Base-by-base conservation (phyloP, 805 yeast genomes). In the Saturnispora gosingensis region DNA sequence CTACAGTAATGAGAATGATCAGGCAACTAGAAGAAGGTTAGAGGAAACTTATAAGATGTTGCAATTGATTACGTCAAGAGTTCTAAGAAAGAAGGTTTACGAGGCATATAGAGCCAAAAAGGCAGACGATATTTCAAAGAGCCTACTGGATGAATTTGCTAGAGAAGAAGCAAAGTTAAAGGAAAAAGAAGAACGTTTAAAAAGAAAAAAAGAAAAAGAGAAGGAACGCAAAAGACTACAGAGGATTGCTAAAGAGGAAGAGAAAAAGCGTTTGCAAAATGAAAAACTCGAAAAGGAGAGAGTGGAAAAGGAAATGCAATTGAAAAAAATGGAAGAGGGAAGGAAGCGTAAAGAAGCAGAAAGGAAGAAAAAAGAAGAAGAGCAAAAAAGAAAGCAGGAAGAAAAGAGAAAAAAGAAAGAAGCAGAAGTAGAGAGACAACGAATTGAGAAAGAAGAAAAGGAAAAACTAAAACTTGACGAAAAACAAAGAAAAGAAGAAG, bases 21-120 rank as follows among this genome's bases (percentile, higher is more conserved):
- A 61, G 64, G 80, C 75, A 54, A 83, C 82, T 49, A 84, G 80
- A 54, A 70, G 74, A 64, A 75, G 89, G 48, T 68, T 86, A 60
- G 83, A 80, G 59, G 95, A 89, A 67, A 83, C 91, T 11, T 83
- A 90, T 38, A 80, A 85, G 25, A 76, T 88, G 73, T 76, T 90
- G 55, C 88, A 87, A 59, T 74, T 86, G 49, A 85, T 88, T 51
- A 86, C 90, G 1, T 83, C 93, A 4, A 80, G 87, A 49, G 73
- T 88, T 62, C 76, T 90, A 58, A 87, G 85, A 60, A 82, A 80
- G 57, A 76, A 88, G 44, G 77, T 90, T 32, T 72, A 85, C 60
- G 79, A 76, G 30, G 87, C 95, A 0, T 89, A 83, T 62, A 85
- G 85, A 55, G 90, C 84, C 59, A 84, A 81, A 56, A 78, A 85